Evolutionary conservation across 2,329 filamentous ascomycete genomes (phyloP), one percentile per base, ranked within the genome.

Genomic region (Fusarium solani-melongenae): DNA sequence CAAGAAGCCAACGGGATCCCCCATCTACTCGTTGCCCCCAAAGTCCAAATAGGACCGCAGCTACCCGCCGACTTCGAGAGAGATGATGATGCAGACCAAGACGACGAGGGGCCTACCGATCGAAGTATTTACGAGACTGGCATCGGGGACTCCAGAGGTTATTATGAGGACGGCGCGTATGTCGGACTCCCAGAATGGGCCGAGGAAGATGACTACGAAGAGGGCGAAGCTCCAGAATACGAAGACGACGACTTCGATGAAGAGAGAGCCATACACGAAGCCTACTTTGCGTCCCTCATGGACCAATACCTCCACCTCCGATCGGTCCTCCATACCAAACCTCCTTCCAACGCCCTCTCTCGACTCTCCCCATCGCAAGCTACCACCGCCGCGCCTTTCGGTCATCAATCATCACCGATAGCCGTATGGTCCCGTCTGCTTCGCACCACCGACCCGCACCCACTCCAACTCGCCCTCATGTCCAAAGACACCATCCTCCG

Each of bases 151-250:
- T 84, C 86, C 24, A 83, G 88, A 64, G 93, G 92, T 12, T 92
- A 90, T 78, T 96, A 94, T 80, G 85, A 91, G 17, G 93, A 97
- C 75, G 95, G 94, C 57, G 93, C 94, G 39, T 98, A 94, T 80
- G 90, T 92, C 27, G 93, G 91, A 5, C 85, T 88, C 4, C 87
- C 89, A 0, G 83, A 86, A 27, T 72, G 80, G 51, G 77, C 79
- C 12, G 79, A 81, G 27, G 73, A 79, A 15, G 65, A 74, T 15
- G 73, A 76, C 20, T 67, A 78, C 12, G 79, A 81, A n/a, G 79
- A 81, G 20, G 74, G 70, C 10, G 74, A 79, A 27, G 70, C 72
- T 14, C 66, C 69, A 1, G 74, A 79, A 20, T 77, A 78, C 6
- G 67, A 73, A 14, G 74, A 80, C 15, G 78, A 79, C 6, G 73